These are phyloP conservation scores for Leucocoprinus birnbaumii DNA, from an alignment of 768 basidiomycete genomes.

Conservation along the genomic window DNA sequence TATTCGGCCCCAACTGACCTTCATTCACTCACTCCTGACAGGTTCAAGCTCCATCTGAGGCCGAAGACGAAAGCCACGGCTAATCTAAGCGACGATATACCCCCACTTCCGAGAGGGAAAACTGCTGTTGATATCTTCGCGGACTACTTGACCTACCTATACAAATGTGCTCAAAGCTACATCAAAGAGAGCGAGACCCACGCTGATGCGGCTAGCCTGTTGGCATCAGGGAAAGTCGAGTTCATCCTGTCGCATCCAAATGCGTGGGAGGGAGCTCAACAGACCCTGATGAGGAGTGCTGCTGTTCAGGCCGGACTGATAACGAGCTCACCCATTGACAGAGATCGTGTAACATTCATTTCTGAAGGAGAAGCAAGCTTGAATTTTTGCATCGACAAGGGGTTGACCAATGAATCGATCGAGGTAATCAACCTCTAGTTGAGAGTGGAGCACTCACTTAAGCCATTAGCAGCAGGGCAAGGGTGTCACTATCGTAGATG, in stretches of 20 bases:
- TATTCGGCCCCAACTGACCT: too few relatives aligned
- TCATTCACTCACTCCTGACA: too few relatives aligned
- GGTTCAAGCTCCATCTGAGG: conserved; percentile 31
- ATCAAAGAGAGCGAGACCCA: conserved; percentile 45
- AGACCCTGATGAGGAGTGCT: conserved; percentile 48
- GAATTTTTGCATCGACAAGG: conserved; percentile 48
- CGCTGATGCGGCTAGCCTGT: conserved; percentile 35
- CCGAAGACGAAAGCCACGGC: conserved; percentile 17
- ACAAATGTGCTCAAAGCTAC: conserved; percentile 38
- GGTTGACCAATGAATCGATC: conserved; percentile 32
- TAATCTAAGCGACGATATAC: conserved; percentile 17
- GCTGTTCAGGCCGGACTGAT: conserved; percentile 50
- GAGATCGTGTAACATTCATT: conserved; percentile 43
- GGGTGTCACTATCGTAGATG: conserved; percentile 50
- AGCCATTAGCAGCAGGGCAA: conserved; percentile 30
- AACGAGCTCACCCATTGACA: conserved; percentile 29
- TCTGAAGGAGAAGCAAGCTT: conserved; percentile 61
- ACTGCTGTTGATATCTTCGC: conserved; percentile 38
- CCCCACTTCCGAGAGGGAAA: conserved; percentile 40
- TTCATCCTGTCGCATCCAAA: conserved; percentile 58
- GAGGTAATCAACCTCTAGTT: conserved; percentile 18
- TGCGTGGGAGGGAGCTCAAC: conserved; percentile 59
- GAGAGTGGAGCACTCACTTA: too few relatives aligned
- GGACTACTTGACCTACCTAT: conserved; percentile 50
- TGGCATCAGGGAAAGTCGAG: conserved; percentile 39